Evolutionary conservation across 768 basidiomycete species (phyloP).

Genomic region (Xerocomus spinulosus): DNA sequence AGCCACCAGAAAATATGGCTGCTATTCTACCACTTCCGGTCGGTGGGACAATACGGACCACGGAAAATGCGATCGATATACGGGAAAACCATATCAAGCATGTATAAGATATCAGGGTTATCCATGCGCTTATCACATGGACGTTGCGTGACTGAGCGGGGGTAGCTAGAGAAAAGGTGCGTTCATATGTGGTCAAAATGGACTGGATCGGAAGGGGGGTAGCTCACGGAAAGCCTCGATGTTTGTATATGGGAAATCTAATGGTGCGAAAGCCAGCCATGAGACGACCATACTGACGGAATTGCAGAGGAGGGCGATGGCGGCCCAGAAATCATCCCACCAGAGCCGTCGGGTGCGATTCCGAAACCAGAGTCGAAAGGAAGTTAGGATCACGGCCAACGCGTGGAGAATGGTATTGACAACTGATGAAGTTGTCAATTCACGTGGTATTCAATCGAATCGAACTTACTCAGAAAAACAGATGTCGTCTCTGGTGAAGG

Average conservation of each 20-base stretch:
- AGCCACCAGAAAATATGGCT: neutral
- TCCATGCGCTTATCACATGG: constrained; percentile 20
- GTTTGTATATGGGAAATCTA: constrained; percentile 22
- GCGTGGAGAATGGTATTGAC: constrained; percentile 18
- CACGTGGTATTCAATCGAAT: neutral
- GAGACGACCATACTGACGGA: constrained; percentile 4
- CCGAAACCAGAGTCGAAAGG: constrained; percentile 27
- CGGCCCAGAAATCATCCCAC: constrained; percentile 30
- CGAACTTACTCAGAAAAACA: constrained; percentile 16
- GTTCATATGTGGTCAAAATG: neutral
- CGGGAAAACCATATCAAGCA: constrained; percentile 27
- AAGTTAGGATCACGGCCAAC: constrained; percentile 16
- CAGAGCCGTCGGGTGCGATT: constrained; percentile 19
- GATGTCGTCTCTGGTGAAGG: constrained; percentile 14
- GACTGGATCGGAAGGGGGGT: neutral
- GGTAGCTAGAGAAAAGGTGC: constrained; percentile 26
- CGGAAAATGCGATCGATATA: constrained; percentile 22
- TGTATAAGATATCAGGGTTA: constrained; percentile 18
- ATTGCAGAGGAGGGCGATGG: constrained; percentile 12
- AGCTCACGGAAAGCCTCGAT: constrained; percentile 10
- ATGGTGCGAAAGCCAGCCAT: constrained; percentile 19
- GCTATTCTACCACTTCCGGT: neutral
- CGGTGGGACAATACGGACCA: constrained; percentile 24
- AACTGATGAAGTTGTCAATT: constrained; percentile 10
- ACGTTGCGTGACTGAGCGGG: constrained; percentile 10